Evolutionary conservation across 1,284 basidiomycete genomes (phyloP).

Genomic region (Apiotrichum sp.): DNA sequence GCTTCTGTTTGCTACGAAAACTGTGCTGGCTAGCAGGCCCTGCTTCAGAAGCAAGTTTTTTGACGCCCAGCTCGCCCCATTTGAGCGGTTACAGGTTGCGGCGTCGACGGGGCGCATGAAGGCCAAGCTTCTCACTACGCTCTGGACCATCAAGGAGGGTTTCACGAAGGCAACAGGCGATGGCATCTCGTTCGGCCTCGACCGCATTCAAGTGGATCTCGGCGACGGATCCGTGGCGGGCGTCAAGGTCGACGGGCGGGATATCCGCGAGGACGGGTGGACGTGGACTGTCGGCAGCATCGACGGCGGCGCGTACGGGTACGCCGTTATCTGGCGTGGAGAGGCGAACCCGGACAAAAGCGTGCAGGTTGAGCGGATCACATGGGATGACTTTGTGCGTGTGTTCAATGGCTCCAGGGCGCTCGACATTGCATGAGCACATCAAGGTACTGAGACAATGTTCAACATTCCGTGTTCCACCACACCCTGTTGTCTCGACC

Average conservation of each 20-base stretch:
- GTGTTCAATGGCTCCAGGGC: conserved; percentile 9
- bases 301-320: conserved; percentile 22
- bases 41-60: not conserved
- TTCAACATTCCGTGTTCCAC: too few species aligned
- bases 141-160: conserved; percentile 42
- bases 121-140: conserved; percentile 24
- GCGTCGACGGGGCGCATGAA: conserved; percentile 9
- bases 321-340: conserved; percentile 30
- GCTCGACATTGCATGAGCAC: not conserved
- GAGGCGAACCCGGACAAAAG: conserved; percentile 8
- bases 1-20: too few species aligned
- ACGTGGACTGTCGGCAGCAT: conserved; percentile 22
- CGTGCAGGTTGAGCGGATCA: conserved; percentile 13
- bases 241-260: conserved; percentile 30
- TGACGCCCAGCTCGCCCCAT: conserved; percentile 19
- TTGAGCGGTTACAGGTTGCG: conserved; percentile 21
- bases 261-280: conserved; percentile 27
- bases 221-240: conserved; percentile 11
- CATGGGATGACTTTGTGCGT: conserved; percentile 26
- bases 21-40: too few species aligned
- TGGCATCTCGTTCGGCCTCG: conserved; percentile 38
- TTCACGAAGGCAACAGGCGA: conserved; percentile 41
- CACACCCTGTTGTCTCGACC: too few species aligned
- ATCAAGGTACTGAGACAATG: not conserved
- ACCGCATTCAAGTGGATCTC: conserved; percentile 33